These are phyloP conservation scores for Aegilops umbellulata DNA, from an alignment of 176 grass and related monocot genomes.

Conservation along the genomic window DNA sequence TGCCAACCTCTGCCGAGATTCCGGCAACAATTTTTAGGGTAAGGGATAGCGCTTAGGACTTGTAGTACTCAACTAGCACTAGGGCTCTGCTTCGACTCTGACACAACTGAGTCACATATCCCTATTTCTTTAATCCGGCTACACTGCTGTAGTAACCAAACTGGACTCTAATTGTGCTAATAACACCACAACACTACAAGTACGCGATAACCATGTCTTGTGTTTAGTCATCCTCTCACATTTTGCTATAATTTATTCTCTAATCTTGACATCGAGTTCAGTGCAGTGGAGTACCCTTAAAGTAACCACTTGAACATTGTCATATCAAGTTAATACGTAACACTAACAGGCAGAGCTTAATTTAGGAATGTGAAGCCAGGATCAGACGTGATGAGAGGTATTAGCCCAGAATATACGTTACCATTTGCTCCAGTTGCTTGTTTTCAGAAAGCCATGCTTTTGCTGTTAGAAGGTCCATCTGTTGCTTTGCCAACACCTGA, in stretches of 20 bases:
- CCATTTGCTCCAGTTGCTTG: conserved; percentile 75
- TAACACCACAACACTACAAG: neutral
- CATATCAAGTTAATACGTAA: neutral
- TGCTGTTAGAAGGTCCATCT: conserved; percentile 85
- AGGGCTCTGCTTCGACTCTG: too few species aligned
- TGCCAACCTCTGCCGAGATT: too few species aligned
- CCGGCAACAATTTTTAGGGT: too few species aligned
- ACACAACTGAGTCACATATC: too few species aligned
- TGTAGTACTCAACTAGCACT: too few species aligned
- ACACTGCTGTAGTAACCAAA: too few species aligned
- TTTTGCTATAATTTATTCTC: neutral
- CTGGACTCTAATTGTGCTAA: neutral
- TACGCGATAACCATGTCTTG: neutral
- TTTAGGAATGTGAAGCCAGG: neutral
- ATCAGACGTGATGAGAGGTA: neutral
- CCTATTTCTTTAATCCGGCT: too few species aligned
- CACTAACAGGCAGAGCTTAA: neutral
- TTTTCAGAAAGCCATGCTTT: conserved; percentile 85
- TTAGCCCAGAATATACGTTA: conserved; percentile 25
- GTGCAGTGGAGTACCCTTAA: neutral
- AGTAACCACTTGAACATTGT: conserved; percentile 12
- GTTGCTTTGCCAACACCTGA: conserved; percentile 79
- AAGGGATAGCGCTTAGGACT: too few species aligned
- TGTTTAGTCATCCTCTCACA: conserved; percentile 9
- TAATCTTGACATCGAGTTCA: neutral